A percentile compares a stretch with the other conserved stretches of the same genome.
These are phyloP conservation scores for Chaetomium globosum DNA, from an alignment of 2,329 filamentous ascomycete genomes.

Conservation along the genomic window DNA sequence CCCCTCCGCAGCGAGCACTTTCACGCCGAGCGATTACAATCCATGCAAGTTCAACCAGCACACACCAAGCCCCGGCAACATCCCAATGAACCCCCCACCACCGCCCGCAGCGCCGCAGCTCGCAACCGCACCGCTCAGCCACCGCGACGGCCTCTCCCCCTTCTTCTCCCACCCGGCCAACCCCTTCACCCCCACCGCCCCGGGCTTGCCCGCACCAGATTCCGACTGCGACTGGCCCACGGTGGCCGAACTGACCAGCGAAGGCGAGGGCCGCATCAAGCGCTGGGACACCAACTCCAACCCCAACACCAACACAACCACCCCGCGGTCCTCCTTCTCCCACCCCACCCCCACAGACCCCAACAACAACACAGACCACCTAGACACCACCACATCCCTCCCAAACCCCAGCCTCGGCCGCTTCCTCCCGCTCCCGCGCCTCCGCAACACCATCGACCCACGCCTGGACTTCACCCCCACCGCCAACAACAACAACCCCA, in stretches of 20 bases:
- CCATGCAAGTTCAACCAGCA: not conserved
- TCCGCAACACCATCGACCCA: not conserved
- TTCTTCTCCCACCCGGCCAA: not conserved
- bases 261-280: constrained; percentile 16
- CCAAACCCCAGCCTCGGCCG: not conserved
- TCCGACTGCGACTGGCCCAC: constrained; percentile 14
- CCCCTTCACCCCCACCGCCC: constrained; percentile 3
- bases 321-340: not conserved
- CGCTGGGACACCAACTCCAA: not conserved
- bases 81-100: not conserved
- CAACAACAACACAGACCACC: not conserved
- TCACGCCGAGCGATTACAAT: not conserved
- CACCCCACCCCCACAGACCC: not conserved
- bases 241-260: constrained; percentile 7
- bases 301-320: not conserved
- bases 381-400: not conserved
- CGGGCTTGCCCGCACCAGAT: not conserved
- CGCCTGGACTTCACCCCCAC: not conserved
- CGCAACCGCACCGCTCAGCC: not conserved
- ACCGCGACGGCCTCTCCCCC: not conserved
- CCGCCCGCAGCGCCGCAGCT: not conserved
- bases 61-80: not conserved
- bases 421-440: constrained; percentile 16
- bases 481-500: too few relatives aligned
- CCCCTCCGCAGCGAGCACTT: not conserved